Conservation (phyloP, 345 rosid genomes). For the Populus alba region DNA sequence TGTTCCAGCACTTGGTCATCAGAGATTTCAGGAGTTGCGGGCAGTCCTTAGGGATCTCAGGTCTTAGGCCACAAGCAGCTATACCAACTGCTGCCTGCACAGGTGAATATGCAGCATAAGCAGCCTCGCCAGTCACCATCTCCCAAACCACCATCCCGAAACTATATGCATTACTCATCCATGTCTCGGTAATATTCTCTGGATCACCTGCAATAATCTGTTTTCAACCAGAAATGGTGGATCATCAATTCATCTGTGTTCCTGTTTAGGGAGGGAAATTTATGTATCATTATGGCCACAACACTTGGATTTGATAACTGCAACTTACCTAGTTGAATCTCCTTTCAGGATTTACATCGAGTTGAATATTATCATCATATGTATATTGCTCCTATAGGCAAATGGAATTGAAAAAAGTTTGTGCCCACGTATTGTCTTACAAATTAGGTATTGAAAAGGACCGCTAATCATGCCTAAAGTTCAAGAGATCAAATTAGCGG, state of each 20-base stretch:
- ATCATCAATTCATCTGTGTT: not conserved
- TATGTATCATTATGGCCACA: not conserved
- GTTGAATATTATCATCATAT: not conserved
- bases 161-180: conserved; percentile 96
- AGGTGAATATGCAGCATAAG: conserved; percentile 82
- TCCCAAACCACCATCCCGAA: conserved; percentile 98
- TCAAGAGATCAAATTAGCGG: conserved; percentile 25
- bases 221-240: conserved; percentile 19
- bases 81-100: conserved; percentile 97
- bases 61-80: conserved; percentile 92
- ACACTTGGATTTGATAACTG: not conserved
- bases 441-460: conserved; percentile 30
- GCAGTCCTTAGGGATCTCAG: conserved; percentile 92
- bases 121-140: conserved; percentile 89
- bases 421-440: conserved; percentile 9
- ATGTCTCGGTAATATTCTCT: conserved; percentile 80
- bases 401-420: conserved; percentile 4
- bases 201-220: conserved; percentile 98
- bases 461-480: conserved; percentile 12
- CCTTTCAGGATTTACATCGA: not conserved
- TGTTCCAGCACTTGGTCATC: conserved; percentile 89
- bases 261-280: not conserved
- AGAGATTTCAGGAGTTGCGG: conserved; percentile 64
- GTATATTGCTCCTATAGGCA: not conserved
- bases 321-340: not conserved